Evolutionary conservation across 257 asterid species (phyloP).

Genomic region (Nicotiana attenuata): DNA sequence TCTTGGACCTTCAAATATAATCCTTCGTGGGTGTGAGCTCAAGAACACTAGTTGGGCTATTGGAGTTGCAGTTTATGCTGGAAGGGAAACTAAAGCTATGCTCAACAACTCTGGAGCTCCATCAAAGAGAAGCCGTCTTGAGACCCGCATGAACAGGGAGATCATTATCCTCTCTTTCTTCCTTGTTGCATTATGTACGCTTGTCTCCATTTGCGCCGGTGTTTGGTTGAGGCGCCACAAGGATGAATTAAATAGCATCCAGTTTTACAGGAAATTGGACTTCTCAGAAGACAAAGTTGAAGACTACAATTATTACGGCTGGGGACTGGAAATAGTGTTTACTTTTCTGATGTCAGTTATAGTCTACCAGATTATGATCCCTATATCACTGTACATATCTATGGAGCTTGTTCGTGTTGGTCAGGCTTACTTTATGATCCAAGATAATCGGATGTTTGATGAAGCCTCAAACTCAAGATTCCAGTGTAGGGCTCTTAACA

Average conservation of each 20-base stretch:
- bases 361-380: constrained; percentile 95
- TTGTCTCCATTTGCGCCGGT: constrained; percentile 65
- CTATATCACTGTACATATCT: constrained; percentile 92
- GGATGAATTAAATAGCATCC: constrained; percentile 69
- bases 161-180: constrained; percentile 69
- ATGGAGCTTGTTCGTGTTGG: constrained; percentile 99
- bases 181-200: constrained; percentile 54
- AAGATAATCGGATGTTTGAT: constrained; percentile 65
- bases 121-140: constrained; percentile 88
- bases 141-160: constrained; percentile 86
- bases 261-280: constrained; percentile 65
- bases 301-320: constrained; percentile 77
- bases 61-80: constrained; percentile 89
- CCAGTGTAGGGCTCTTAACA: constrained; percentile 94
- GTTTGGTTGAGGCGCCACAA: constrained; percentile 73
- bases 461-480: constrained; percentile 70
- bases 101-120: constrained; percentile 97
- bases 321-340: constrained; percentile 85
- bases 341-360: constrained; percentile 89
- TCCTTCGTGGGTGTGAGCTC: constrained; percentile 92
- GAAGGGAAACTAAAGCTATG: constrained; percentile 94
- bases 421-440: constrained; percentile 93
- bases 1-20: constrained; percentile 92
- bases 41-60: constrained; percentile 89
- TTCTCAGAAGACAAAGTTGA: constrained; percentile 42